Evolutionary conservation across 257 asterid species (phyloP).

Genomic region (Nicotiana attenuata): DNA sequence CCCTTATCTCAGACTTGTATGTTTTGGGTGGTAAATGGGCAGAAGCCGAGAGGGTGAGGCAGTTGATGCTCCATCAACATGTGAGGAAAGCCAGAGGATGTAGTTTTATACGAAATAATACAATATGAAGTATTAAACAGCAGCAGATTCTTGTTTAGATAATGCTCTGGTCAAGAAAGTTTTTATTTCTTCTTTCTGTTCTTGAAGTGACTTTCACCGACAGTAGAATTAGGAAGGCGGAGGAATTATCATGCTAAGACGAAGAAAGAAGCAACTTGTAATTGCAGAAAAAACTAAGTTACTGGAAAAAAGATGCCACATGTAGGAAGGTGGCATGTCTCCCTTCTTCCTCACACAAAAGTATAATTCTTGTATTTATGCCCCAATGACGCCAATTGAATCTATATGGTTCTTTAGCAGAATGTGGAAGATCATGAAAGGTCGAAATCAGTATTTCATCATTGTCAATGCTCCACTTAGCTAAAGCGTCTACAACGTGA

Average conservation of each 20-base stretch:
- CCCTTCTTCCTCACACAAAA: no score
- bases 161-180: neutral
- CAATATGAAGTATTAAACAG: conserved; percentile 8
- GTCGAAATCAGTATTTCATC: no score
- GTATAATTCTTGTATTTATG: no score
- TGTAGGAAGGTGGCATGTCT: neutral
- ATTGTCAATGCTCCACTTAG: no score
- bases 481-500: no score
- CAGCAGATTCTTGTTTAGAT: neutral
- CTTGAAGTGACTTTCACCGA: neutral
- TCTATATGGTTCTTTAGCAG: no score
- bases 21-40: conserved; percentile 40
- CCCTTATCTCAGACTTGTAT: conserved; percentile 50
- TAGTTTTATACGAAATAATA: conserved; percentile 31
- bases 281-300: neutral
- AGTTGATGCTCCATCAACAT: conserved; percentile 37
- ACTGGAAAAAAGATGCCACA: neutral
- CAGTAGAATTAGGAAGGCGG: neutral
- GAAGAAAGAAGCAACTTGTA: neutral
- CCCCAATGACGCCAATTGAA: no score
- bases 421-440: no score
- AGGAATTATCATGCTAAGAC: neutral
- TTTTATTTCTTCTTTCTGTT: neutral
- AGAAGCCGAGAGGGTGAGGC: conserved; percentile 50
- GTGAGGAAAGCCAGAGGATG: conserved; percentile 56